These are phyloP conservation scores for Platanus orientalis DNA, from an alignment of 164 flowering plant genomes.

Conservation along the genomic window DNA sequence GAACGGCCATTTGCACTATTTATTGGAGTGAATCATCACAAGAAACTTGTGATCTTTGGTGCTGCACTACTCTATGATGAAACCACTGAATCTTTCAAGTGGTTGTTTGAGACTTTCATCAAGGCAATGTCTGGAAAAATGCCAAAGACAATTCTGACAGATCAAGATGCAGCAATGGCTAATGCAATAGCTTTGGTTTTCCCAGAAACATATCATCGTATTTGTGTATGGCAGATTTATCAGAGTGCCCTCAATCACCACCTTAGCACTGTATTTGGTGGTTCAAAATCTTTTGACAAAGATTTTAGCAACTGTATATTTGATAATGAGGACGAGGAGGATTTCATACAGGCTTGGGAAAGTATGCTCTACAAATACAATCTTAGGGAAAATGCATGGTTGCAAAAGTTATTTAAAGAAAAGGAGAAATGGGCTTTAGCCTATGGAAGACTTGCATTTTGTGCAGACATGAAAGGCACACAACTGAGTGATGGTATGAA, in stretches of 20 bases:
- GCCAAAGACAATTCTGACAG: conserved; percentile 32
- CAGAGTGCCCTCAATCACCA: conserved; percentile 26
- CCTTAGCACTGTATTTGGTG: conserved; percentile 11
- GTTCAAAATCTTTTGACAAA: conserved; percentile 8
- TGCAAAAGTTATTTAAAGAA: conserved; percentile 16
- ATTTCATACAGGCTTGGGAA: conserved; percentile 19
- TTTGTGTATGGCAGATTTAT: conserved; percentile 32
- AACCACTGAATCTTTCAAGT: conserved; percentile 24
- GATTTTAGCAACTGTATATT: too few relatives aligned
- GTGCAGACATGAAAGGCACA: conserved; percentile 21
- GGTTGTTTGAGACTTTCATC: conserved; percentile 28
- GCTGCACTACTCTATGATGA: conserved; percentile 32
- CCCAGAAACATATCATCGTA: conserved; percentile 19
- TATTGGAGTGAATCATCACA: conserved; percentile 34
- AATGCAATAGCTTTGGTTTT: conserved; percentile 20
- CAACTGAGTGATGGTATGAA: conserved; percentile 23
- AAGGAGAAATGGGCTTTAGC: conserved; percentile 36
- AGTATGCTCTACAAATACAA: conserved; percentile 18
- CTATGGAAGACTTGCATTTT: conserved; percentile 22
- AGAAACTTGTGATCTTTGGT: conserved; percentile 25
- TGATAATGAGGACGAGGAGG: too few relatives aligned
- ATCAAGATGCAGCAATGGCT: conserved; percentile 26
- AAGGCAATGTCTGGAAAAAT: conserved; percentile 27
- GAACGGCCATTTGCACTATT: conserved; percentile 29
- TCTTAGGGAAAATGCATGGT: conserved; percentile 31